These are phyloP conservation scores for Ceratocystis ficicola DNA, from an alignment of 2,329 filamentous ascomycete species.

Conservation along the genomic window DNA sequence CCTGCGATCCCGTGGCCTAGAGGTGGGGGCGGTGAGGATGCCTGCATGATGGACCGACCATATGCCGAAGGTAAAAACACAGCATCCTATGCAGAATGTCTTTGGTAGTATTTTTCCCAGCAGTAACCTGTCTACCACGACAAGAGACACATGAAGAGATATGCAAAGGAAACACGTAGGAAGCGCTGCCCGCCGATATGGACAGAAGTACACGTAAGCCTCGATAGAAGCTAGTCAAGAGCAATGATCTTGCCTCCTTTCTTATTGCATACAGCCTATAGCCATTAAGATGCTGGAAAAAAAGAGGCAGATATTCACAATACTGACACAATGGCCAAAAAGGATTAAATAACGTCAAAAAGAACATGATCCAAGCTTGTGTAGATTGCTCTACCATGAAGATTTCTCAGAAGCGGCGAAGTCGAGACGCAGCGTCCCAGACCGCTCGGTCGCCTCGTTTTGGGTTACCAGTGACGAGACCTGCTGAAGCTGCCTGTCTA, in stretches of 20 bases:
- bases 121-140: not conserved
- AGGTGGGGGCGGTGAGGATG: not conserved
- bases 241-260: too few species aligned
- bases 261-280: too few species aligned
- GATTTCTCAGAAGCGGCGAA: not conserved
- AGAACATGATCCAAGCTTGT: slow-evolving; percentile 26
- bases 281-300: too few species aligned
- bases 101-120: not conserved
- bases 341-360: slow-evolving; percentile 27
- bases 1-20: not conserved
- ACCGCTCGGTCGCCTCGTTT: slow-evolving; percentile 20
- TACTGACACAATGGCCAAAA: not conserved
- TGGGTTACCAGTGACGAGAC: slow-evolving; percentile 15
- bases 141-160: too few species aligned
- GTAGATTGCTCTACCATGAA: slow-evolving; percentile 13
- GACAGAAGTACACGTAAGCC: too few species aligned
- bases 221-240: too few species aligned
- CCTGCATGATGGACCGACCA: not conserved
- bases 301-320: not conserved
- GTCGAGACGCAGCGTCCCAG: slow-evolving; percentile 12
- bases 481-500: not conserved
- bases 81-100: not conserved
- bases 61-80: not conserved
- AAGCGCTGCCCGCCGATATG: too few species aligned
- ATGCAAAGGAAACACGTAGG: too few species aligned